Conservation (phyloP, 2,329 filamentous ascomycete genomes). For the Talaromyces sp. region DNA sequence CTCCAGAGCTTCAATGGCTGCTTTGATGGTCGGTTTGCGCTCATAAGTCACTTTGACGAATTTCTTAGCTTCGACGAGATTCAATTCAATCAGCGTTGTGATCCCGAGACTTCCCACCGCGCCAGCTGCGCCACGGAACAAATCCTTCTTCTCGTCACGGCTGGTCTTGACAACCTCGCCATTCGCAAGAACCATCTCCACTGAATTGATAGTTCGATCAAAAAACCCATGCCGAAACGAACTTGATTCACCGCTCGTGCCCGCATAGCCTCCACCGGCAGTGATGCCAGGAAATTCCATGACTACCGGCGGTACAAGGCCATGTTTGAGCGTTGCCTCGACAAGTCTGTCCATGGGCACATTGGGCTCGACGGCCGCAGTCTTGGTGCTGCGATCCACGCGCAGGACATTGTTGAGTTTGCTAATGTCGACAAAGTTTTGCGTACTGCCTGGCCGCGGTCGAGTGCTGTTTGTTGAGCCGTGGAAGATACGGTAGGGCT, state of each 20-base stretch:
- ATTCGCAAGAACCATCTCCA: slow-evolving; percentile 62
- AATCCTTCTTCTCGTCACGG: slow-evolving; percentile 48
- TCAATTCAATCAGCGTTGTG: slow-evolving; percentile 59
- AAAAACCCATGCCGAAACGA: slow-evolving; percentile 65
- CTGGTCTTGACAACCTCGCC: slow-evolving; percentile 50
- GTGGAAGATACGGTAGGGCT: slow-evolving; percentile 71
- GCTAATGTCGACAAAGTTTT: slow-evolving; percentile 26
- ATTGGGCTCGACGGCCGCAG: slow-evolving; percentile 66
- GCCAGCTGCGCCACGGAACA: slow-evolving; percentile 59
- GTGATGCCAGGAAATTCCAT: slow-evolving; percentile 72
- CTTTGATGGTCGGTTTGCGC: slow-evolving; percentile 49
- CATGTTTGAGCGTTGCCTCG: slow-evolving; percentile 53
- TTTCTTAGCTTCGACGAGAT: slow-evolving; percentile 51
- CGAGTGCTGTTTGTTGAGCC: slow-evolving; percentile 75
- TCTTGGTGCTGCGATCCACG: slow-evolving; percentile 46
- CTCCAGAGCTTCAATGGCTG: slow-evolving; percentile 49
- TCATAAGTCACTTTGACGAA: slow-evolving; percentile 63
- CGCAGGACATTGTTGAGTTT: slow-evolving; percentile 21
- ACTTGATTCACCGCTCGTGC: slow-evolving; percentile 61
- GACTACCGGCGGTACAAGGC: slow-evolving; percentile 61
- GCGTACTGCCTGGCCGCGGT: slow-evolving; percentile 34
- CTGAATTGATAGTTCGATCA: slow-evolving; percentile 58
- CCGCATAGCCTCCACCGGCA: slow-evolving; percentile 63
- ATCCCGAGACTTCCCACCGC: slow-evolving; percentile 61
- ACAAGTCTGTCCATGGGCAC: slow-evolving; percentile 66